Conservation (phyloP, 2,329 filamentous ascomycete genomes). For the Madurella fahalii region DNA sequence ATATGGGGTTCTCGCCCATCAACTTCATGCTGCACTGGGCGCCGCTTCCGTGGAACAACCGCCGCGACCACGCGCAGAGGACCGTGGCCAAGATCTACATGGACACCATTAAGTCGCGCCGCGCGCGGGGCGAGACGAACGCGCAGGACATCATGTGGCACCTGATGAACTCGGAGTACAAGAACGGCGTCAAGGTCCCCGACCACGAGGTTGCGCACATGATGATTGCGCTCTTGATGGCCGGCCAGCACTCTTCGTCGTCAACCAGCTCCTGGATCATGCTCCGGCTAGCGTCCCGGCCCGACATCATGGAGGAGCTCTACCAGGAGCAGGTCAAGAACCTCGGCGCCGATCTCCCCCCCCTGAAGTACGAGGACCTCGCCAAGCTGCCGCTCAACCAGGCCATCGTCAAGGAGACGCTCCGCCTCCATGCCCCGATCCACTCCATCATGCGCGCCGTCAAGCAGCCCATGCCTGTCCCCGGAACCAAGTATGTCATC, state of each 20-base stretch:
- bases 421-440: conserved; percentile 86
- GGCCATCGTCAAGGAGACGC: conserved; percentile 85
- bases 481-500: conserved; percentile 77
- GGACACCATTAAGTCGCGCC: conserved; percentile 63
- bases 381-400: conserved; percentile 75
- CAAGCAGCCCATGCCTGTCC: conserved; percentile 79
- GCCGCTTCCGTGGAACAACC: conserved; percentile 71
- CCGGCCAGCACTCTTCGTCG: conserved; percentile 75
- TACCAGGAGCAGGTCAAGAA: conserved; percentile 71
- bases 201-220: conserved; percentile 77
- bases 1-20: conserved; percentile 73
- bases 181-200: conserved; percentile 63
- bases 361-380: conserved; percentile 72
- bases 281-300: conserved; percentile 65
- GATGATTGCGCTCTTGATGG: conserved; percentile 85
- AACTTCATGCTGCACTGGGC: conserved; percentile 81
- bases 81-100: conserved; percentile 74
- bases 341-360: conserved; percentile 70
- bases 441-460: conserved; percentile 93
- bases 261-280: conserved; percentile 76
- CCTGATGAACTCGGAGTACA: conserved; percentile 72
- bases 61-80: conserved; percentile 65
- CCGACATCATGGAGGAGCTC: conserved; percentile 66
- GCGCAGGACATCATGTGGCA: conserved; percentile 74
- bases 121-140: conserved; percentile 41